Conservation (phyloP, 2,329 filamentous ascomycete species). For the Penicillium verrucosum region DNA sequence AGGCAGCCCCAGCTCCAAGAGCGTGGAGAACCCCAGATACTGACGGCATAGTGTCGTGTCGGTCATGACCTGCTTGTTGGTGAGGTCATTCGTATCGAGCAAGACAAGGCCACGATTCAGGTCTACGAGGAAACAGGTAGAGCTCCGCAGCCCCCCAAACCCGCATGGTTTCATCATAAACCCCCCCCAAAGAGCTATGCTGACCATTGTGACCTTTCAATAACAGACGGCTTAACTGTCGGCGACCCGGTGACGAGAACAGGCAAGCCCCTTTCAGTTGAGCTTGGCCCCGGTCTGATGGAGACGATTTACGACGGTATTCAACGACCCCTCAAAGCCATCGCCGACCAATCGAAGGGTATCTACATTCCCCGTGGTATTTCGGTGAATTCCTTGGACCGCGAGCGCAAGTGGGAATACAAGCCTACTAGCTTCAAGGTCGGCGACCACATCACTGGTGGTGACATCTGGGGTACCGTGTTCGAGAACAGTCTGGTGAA, state of each 20-base stretch:
- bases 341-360: slow-evolving; percentile 71
- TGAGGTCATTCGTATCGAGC: slow-evolving; percentile 97
- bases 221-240: slow-evolving; percentile 78
- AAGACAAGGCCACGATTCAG: slow-evolving; percentile 93
- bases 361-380: slow-evolving; percentile 99
- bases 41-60: slow-evolving; percentile 68
- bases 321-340: slow-evolving; percentile 86
- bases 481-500: slow-evolving; percentile 94
- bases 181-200: not conserved
- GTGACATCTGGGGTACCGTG: slow-evolving; percentile 92
- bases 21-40: slow-evolving; percentile 1
- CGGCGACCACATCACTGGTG: slow-evolving; percentile 93
- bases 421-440: slow-evolving; percentile 81
- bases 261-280: slow-evolving; percentile 93
- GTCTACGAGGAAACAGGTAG: slow-evolving; percentile 97
- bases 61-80: slow-evolving; percentile 89
- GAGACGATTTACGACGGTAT: slow-evolving; percentile 99
- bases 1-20: slow-evolving; percentile 34
- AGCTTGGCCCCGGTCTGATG: slow-evolving; percentile 93
- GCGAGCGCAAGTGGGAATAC: slow-evolving; percentile 94
- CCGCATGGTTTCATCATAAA: slow-evolving; percentile 7
- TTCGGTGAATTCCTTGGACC: slow-evolving; percentile 79
- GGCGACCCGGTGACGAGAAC: slow-evolving; percentile 89
- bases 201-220: slow-evolving; percentile 8
- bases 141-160: slow-evolving; percentile 9